Conservation (phyloP, 768 basidiomycete species). For the Polyporus arcularius region DNA sequence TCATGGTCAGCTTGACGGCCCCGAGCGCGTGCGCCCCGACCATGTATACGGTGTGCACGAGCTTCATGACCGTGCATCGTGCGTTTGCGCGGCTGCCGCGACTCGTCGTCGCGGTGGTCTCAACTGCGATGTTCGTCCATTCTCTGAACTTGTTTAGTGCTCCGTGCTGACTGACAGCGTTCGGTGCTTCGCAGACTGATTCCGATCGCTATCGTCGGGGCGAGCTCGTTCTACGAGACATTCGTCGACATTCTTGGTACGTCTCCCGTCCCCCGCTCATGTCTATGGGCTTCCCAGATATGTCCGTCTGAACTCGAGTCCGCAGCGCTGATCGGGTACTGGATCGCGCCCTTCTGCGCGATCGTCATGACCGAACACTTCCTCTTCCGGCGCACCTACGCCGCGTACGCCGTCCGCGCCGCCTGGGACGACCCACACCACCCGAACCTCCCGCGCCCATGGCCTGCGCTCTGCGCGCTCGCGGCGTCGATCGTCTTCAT, state of each 20-base stretch:
- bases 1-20: conserved; percentile 48
- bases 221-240: conserved; percentile 44
- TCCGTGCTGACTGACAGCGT: not conserved
- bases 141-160: not conserved
- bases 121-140: conserved; percentile 43
- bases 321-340: conserved; percentile 48
- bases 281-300: too few species aligned
- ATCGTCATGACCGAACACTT: conserved; percentile 47
- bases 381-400: conserved; percentile 38
- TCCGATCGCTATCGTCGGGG: conserved; percentile 48
- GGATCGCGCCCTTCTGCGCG: conserved; percentile 39
- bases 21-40: conserved; percentile 58
- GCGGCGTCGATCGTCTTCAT: conserved; percentile 38
- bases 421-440: conserved; percentile 40
- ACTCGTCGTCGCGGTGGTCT: conserved; percentile 46
- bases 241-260: conserved; percentile 45
- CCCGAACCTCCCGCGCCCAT: conserved; percentile 41
- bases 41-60: conserved; percentile 57
- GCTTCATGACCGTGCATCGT: conserved; percentile 41
- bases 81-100: conserved; percentile 41
- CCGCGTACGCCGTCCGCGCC: conserved; percentile 34
- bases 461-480: conserved; percentile 43
- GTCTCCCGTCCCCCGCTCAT: not conserved
- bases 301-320: not conserved
- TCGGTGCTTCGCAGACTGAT: conserved; percentile 36